Evolutionary conservation across 257 asterid genomes (phyloP).

Genomic region (Sherardia arvensis): DNA sequence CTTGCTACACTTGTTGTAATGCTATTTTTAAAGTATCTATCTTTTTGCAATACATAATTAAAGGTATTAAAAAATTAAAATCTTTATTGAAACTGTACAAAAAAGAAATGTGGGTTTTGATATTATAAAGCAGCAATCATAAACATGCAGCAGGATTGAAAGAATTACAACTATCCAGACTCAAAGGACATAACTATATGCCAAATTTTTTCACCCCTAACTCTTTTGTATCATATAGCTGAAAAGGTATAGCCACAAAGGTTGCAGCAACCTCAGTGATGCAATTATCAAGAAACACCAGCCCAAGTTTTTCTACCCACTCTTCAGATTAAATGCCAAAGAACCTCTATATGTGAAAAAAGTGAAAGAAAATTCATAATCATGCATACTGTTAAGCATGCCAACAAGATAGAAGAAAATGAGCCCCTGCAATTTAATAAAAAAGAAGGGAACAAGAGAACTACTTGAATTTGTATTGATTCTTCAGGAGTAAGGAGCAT

Average conservation of each 20-base stretch:
- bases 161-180: neutral
- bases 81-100: neutral
- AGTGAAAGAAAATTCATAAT: neutral
- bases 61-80: neutral
- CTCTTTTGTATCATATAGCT: neutral
- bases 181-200: neutral
- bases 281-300: neutral
- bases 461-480: slow-evolving; percentile 90
- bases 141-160: neutral
- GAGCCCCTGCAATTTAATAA: neutral
- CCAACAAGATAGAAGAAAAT: neutral
- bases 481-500: slow-evolving; percentile 99
- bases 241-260: neutral
- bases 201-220: neutral
- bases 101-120: neutral
- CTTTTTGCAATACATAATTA: neutral
- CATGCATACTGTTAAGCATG: neutral
- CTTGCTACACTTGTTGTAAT: neutral
- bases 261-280: neutral
- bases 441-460: slow-evolving; percentile 1
- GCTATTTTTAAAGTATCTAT: neutral
- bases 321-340: neutral
- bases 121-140: neutral
- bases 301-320: neutral
- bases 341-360: neutral